A percentile compares a stretch with the other conserved stretches of the same genome.
phyloP scores from a whole-genome alignment of 371 early-diverging fungal genomes.

The Fennellomyces sp. region DNA sequence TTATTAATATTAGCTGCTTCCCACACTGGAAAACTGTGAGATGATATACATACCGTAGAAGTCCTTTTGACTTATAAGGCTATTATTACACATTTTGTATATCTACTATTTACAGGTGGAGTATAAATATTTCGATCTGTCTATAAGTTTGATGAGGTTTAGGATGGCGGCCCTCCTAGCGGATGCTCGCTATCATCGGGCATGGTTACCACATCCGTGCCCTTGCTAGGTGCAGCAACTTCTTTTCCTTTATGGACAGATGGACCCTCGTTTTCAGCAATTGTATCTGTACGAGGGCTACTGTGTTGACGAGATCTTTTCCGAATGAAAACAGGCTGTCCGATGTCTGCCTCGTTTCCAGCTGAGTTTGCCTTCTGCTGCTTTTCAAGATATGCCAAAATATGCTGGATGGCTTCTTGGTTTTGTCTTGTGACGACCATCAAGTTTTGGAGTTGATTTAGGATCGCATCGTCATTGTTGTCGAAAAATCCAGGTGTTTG shows the following conservation, averaged over 20 bases:
- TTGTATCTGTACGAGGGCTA: too few relatives aligned
- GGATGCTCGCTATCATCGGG: not conserved
- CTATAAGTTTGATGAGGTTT: not conserved
- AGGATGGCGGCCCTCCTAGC: not conserved
- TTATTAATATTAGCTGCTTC: too few relatives aligned
- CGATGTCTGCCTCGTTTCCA: not conserved
- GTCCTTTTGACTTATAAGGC: too few relatives aligned
- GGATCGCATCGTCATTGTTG: conserved; percentile 38
- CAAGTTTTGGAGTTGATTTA: conserved; percentile 49
- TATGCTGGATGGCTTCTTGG: conserved; percentile 54
- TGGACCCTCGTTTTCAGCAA: too few relatives aligned
- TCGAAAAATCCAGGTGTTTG: conserved; percentile 13
- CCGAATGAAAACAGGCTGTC: not conserved
- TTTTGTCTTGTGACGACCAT: conserved; percentile 55
- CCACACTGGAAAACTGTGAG: too few relatives aligned
- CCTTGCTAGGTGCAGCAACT: not conserved
- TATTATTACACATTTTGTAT: not conserved
- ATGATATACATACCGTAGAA: too few relatives aligned
- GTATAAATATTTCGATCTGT: not conserved
- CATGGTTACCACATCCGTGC: not conserved
- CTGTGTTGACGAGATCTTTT: not conserved
- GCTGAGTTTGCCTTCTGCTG: conserved; percentile 16
- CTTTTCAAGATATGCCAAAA: conserved; percentile 47
- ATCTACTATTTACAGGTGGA: not conserved
- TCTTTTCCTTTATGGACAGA: conserved; percentile 5